phyloP scores from a whole-genome alignment of 305 asterid species.

The Fraxinus ornus region DNA sequence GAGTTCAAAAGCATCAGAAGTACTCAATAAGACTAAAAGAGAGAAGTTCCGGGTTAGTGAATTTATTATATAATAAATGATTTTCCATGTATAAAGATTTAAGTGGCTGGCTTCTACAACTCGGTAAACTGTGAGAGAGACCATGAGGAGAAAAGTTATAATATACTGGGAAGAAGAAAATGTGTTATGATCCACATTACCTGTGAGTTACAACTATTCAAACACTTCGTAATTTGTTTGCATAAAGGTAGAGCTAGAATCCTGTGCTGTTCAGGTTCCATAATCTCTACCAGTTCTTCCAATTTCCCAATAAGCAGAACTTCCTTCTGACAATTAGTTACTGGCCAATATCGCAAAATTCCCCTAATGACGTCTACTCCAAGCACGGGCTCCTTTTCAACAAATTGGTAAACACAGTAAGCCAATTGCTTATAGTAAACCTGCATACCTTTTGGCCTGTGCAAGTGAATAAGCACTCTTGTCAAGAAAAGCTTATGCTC shows the following conservation, averaged over 20 bases:
- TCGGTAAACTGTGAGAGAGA: background rate
- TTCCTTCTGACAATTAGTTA: constrained; percentile 70
- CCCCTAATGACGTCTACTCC: constrained; percentile 56
- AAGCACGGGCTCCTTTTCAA: constrained; percentile 65
- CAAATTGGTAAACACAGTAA: constrained; percentile 70
- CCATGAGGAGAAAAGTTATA: background rate
- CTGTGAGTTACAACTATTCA: constrained; percentile 76
- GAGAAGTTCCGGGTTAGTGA: background rate
- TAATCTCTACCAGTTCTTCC: constrained; percentile 59
- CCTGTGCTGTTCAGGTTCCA: constrained; percentile 41
- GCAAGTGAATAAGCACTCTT: constrained; percentile 63
- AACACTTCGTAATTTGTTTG: constrained; percentile 56
- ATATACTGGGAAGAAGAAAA: background rate
- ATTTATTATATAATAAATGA: background rate
- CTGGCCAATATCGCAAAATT: constrained; percentile 66
- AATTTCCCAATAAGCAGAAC: constrained; percentile 68
- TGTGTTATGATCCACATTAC: constrained; percentile 28
- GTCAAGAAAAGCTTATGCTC: constrained; percentile 67
- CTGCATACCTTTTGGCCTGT: constrained; percentile 67
- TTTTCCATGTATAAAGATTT: background rate
- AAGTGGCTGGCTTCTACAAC: background rate
- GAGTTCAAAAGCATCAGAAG: background rate
- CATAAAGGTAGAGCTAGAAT: constrained; percentile 61
- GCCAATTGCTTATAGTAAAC: constrained; percentile 66
- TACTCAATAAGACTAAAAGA: background rate